These are phyloP conservation scores for Fusarium poae DNA, from an alignment of 2,329 filamentous ascomycete species.

Conservation along the genomic window DNA sequence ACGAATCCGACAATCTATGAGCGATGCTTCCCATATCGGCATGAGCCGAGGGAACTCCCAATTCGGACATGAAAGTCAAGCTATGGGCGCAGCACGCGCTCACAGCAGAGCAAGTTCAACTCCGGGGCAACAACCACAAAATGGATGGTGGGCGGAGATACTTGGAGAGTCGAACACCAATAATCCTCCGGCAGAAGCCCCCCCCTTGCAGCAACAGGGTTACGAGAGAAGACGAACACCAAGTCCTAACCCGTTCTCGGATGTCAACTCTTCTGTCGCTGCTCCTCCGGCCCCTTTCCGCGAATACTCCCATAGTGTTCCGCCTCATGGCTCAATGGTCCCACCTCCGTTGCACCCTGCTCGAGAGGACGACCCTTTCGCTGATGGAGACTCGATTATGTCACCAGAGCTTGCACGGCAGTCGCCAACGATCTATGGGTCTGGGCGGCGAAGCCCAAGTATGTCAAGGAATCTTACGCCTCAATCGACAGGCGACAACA, in stretches of 20 bases:
- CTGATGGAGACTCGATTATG: conserved; percentile 62
- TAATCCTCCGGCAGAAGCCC: conserved; percentile 52
- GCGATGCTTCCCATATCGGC: conserved; percentile 59
- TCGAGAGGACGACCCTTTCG: conserved; percentile 58
- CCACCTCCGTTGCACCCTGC: conserved; percentile 54
- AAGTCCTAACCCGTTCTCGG: conserved; percentile 54
- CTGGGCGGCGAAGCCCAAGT: conserved; percentile 63
- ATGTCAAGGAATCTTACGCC: conserved; percentile 50
- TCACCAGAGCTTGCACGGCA: conserved; percentile 45
- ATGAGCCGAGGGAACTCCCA: conserved; percentile 68
- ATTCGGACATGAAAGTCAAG: conserved; percentile 57
- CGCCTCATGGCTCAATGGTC: conserved; percentile 56
- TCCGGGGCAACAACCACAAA: conserved; percentile 33
- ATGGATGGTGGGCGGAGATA: conserved; percentile 62
- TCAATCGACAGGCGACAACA: conserved; percentile 49
- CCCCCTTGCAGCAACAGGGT: conserved; percentile 36
- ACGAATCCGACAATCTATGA: conserved; percentile 36
- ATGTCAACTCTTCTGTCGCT: conserved; percentile 59
- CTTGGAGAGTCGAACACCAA: conserved; percentile 57
- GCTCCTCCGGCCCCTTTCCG: conserved; percentile 48
- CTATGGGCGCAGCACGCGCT: conserved; percentile 50
- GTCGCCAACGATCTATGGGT: conserved; percentile 59
- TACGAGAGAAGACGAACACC: conserved; percentile 27
- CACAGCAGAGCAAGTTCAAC: conserved; percentile 18
- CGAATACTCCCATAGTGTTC: conserved; percentile 53